These are phyloP conservation scores for Aulographum hederae DNA, from an alignment of 2,329 filamentous ascomycete genomes.

Conservation along the genomic window DNA sequence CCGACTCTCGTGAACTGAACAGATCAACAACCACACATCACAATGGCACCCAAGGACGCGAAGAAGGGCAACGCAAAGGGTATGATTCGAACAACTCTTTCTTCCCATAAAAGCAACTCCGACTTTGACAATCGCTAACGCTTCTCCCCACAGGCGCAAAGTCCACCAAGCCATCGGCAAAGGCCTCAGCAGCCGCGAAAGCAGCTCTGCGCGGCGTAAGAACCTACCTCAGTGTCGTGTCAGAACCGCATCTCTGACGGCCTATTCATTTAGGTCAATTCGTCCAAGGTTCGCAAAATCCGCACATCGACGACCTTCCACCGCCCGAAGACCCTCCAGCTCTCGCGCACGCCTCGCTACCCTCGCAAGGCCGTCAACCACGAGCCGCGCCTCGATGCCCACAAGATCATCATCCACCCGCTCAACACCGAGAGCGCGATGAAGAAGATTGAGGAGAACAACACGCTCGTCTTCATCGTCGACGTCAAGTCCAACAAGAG, in stretches of 20 bases:
- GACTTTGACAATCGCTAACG: constrained; percentile 7
- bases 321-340: constrained; percentile 86
- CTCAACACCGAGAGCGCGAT: constrained; percentile 99
- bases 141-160: constrained; percentile 7
- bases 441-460: constrained; percentile 99
- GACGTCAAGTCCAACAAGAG: constrained; percentile 98
- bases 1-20: no score
- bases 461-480: constrained; percentile 96
- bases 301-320: constrained; percentile 88
- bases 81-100: no score
- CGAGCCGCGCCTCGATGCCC: constrained; percentile 81
- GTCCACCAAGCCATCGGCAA: constrained; percentile 44
- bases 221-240: constrained; percentile 23
- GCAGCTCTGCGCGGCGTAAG: constrained; percentile 90
- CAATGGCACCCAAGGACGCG: constrained; percentile 14
- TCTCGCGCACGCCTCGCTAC: constrained; percentile 87
- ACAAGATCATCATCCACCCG: constrained; percentile 95
- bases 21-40: constrained; percentile 4
- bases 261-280: constrained; percentile 39
- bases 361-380: constrained; percentile 79
- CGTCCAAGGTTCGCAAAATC: constrained; percentile 85
- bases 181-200: constrained; percentile 90
- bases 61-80: constrained; percentile 6
- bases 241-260: constrained; percentile 32
- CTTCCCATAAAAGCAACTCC: background rate